Base-by-base conservation (phyloP, 805 yeast genomes). In the Ogataea kodamae region DNA sequence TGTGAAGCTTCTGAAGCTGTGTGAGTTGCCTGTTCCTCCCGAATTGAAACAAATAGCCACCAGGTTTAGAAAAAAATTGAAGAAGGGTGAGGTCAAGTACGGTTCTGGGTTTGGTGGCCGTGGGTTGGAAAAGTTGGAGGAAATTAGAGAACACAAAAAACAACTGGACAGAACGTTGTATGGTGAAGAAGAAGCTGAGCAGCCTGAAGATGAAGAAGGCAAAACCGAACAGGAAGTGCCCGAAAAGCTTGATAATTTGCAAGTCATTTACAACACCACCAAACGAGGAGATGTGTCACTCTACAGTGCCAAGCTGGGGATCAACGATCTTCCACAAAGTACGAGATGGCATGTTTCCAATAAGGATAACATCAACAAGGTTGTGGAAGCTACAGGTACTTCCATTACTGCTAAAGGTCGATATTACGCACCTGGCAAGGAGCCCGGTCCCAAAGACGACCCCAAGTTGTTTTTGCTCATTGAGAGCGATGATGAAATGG, bases 71-170 rank as follows among this genome's bases (percentile, higher is more conserved):
- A 66, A 60, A 9, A 85, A 81, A 37, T 67, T 85, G 40, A 76
- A 78, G 42, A 54, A 64, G 2, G 96, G 95, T 0, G 77, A 79
- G 34, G 74, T 64, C 20, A 73, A 69, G 46, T 67, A 74, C 38
- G 70, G 74, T 16, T 73, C 76, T 35, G 98, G 98, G 0, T 92
- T 88, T 63, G 95, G 96, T 3, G 98, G 98, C 13, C 81, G 83
- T 46, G 97, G 97, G 2, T 66, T 89, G 33, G 90, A 81, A 26
- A 81, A 81, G 42, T 62, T 89, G 25, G 89, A 85, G 40, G 75
- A 76, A 39, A 56, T 68, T 6, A 61, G 92, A 37, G 72, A 72
- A 25, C 66, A 66, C 29, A 65, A 70, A 28, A 63, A 74, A 40
- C 64, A 64, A 35, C 37, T 69, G 18, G 81, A 80, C 47, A 60